Base-by-base conservation (phyloP, 108 stramenopile species). In the Skeletonema tropicum region DNA sequence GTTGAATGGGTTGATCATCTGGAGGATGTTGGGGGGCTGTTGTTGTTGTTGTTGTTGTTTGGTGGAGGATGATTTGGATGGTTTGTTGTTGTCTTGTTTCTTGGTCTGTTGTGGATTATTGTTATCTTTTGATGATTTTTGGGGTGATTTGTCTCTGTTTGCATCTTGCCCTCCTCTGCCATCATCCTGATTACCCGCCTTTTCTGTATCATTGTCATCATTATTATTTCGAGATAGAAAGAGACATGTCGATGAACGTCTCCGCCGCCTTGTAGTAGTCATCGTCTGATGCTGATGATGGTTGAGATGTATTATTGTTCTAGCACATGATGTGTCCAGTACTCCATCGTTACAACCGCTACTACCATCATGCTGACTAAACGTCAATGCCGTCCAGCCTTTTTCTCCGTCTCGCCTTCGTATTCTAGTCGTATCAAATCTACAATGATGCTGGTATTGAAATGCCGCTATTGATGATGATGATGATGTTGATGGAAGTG, bases 1-100 rank as follows among this genome's bases (percentile, higher is more conserved):
- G 61, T 91, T 77, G 69, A 88, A 94, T 7, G 93, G 93, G 71
- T 94, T 90, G 31, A 80, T 74, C 55, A 74, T 65, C 29, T 74
- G 41, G 12, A 80, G 73, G 31, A 80, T 63, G 57, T 41, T 57
- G 3, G 64, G 33, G 52, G 60, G 48, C 17, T 48, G 17, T 48
- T 48, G 48, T 48, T 48, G 48, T 48, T 48, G 48, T 48, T 48
- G 48, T n/a, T 48, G 48, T 48, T 48, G 48, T 32, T 32, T 32
- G n/a, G n/a, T 17, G 14, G n/a, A 46, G n/a, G n/a, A n/a, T 7
- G 36, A 36, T 10, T 38, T 48, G 48, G 17, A 0, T 35, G 33
- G 4, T 11, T 48, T 6, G 17, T 48, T 19, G 2, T 48, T 6
- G 6, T 17, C 7, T 12, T 46, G 45, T 46, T 46, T 46, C 3